A percentile compares a stretch with the other conserved stretches of the same genome.
These are phyloP conservation scores for Candida sanyaensis DNA, from an alignment of 1,139 yeast genomes.

Conservation along the genomic window DNA sequence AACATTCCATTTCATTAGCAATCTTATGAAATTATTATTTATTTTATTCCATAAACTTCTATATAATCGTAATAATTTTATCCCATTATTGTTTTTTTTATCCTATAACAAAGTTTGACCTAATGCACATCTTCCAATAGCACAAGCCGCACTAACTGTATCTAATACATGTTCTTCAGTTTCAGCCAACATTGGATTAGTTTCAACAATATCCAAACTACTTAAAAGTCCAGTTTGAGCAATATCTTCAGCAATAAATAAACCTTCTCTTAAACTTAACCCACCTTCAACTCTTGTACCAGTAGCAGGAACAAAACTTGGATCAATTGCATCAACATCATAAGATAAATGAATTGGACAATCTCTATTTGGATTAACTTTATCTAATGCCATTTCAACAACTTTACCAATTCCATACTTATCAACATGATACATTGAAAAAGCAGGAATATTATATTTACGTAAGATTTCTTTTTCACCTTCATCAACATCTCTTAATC, in stretches of 20 bases:
- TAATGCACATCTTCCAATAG: constrained; percentile 89
- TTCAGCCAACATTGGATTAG: constrained; percentile 87
- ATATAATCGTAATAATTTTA: neutral
- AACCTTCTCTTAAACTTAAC: constrained; percentile 88
- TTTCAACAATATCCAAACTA: constrained; percentile 90
- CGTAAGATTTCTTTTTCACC: constrained; percentile 78
- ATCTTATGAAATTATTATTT: neutral
- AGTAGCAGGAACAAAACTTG: constrained; percentile 91
- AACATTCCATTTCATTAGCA: no score
- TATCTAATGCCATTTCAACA: constrained; percentile 85
- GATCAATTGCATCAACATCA: constrained; percentile 97
- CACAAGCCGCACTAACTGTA: constrained; percentile 88
- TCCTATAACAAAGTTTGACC: constrained; percentile 80
- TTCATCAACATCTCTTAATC: constrained; percentile 88
- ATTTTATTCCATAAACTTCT: neutral
- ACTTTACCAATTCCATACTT: constrained; percentile 91
- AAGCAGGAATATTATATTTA: constrained; percentile 78
- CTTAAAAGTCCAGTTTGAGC: constrained; percentile 86
- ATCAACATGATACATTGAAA: constrained; percentile 95
- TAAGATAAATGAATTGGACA: constrained; percentile 87
- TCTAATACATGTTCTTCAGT: constrained; percentile 75
- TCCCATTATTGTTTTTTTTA: neutral
- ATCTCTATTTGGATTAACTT: constrained; percentile 72
- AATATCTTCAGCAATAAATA: constrained; percentile 87
- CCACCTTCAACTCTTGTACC: constrained; percentile 99